Evolutionary conservation across 441 rosid species (phyloP), one percentile per base, ranked within the genome.

Genomic region (Eutrema salsugineum): DNA sequence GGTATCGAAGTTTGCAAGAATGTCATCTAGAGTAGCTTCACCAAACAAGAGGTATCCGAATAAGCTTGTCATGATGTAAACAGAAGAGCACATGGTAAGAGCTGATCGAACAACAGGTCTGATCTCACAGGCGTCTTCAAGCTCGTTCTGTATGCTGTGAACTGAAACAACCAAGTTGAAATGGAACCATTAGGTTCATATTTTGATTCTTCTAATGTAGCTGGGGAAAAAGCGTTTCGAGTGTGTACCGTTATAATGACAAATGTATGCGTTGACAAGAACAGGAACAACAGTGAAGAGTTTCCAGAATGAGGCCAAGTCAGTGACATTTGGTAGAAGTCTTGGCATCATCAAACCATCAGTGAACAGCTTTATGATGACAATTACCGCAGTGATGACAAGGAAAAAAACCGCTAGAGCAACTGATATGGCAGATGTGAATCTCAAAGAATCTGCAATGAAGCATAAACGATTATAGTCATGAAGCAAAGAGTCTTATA

Each of bases 1-100:
- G 0, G 82, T 64, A 53, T 90, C 86, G 39, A 90, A 88, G 82
- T 90, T 90, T 22, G 88, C 87, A 57, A 90, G 94, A 65, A 90
- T 88, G 48, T 88, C 96, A 11, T 83, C 96, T 1, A 80, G 81
- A 11, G 91, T 90, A 19, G 65, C 78, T 10, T 88, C 91, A 6
- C 92, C 92, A 12, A 90, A 90, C 36, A 88, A 81, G 40, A 90
- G 94, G 84, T 85, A 85, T 42, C 94, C 96, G 55, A 88, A 90
- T 60, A 88, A 67, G 75, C 94, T 85, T 5, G 85, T 87, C 87
- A 84, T 79, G 16, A 90, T 27, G 67, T 88, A 90, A 38, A 87
- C 89, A 16, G 69, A 63, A 11, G 91, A 83, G 63, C 90, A 90
- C 55, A 88, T 61, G 6, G 71, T 76, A 51, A 90, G 87, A 6